Conservation (phyloP, 78 protist species). For the Dictyostelium discoideum region DNA sequence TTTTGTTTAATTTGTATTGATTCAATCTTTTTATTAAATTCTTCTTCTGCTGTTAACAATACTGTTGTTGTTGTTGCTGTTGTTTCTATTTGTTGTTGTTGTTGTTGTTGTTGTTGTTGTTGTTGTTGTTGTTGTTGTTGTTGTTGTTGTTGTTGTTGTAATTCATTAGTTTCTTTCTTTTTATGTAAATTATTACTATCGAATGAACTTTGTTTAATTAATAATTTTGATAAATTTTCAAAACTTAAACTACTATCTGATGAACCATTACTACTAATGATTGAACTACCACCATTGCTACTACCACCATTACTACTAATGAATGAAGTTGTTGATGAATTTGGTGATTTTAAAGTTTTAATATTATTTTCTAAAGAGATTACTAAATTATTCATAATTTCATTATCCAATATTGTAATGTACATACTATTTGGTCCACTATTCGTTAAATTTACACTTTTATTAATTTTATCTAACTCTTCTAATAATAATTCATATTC, state of each 20-base stretch:
- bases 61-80: background rate
- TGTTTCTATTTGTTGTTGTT: background rate
- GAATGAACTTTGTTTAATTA: background rate
- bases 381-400: background rate
- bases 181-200: slow-evolving; percentile 19
- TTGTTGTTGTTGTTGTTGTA: background rate
- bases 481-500: slow-evolving; percentile 1
- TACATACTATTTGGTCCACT: background rate
- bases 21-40: background rate
- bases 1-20: background rate
- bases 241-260: background rate
- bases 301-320: background rate
- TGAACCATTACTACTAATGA: background rate
- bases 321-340: background rate
- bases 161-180: background rate
- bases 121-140: background rate
- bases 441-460: background rate
- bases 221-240: background rate
- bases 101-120: background rate
- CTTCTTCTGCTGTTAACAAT: background rate
- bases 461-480: background rate
- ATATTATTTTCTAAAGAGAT: background rate
- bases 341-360: background rate
- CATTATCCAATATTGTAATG: background rate
- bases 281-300: background rate